phyloP scores from a whole-genome alignment of 768 basidiomycete genomes.

The Pisolithus microcarpus region DNA sequence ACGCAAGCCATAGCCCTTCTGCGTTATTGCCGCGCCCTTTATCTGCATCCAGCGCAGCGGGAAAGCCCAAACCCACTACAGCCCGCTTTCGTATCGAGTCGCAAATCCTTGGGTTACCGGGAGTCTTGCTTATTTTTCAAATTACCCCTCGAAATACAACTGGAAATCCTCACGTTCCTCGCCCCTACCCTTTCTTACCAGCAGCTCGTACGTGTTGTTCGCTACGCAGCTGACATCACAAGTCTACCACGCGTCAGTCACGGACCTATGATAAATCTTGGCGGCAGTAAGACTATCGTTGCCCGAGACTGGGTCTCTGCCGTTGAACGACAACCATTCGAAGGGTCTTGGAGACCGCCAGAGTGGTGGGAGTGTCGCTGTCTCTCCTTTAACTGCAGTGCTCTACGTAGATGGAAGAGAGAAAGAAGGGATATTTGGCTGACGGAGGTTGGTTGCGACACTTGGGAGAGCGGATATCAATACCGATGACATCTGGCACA shows the following conservation, averaged over 20 bases:
- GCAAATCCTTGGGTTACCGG: conserved; percentile 5
- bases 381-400: conserved; percentile 18
- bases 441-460: conserved; percentile 37
- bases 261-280: conserved; percentile 10
- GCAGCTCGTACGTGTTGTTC: conserved; percentile 48
- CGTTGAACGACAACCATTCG: conserved; percentile 13
- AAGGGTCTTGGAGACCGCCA: conserved; percentile 30
- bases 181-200: conserved; percentile 49
- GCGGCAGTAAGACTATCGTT: conserved; percentile 2
- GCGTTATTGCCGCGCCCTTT: conserved; percentile 40
- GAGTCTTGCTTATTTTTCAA: conserved; percentile 25
- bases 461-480: conserved; percentile 31
- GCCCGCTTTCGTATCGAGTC: conserved; percentile 3
- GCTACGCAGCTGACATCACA: conserved; percentile 39
- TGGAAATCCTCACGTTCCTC: conserved; percentile 50
- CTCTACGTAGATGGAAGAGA: conserved; percentile 30
- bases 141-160: conserved; percentile 54
- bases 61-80: neutral
- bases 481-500: neutral
- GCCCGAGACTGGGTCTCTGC: conserved; percentile 6
- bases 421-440: conserved; percentile 44
- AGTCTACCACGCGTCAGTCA: conserved; percentile 38
- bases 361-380: conserved; percentile 29
- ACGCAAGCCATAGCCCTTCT: conserved; percentile 45
- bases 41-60: conserved; percentile 31